phyloP scores from a whole-genome alignment of 257 asterid genomes.

The Primulina tabacum region DNA sequence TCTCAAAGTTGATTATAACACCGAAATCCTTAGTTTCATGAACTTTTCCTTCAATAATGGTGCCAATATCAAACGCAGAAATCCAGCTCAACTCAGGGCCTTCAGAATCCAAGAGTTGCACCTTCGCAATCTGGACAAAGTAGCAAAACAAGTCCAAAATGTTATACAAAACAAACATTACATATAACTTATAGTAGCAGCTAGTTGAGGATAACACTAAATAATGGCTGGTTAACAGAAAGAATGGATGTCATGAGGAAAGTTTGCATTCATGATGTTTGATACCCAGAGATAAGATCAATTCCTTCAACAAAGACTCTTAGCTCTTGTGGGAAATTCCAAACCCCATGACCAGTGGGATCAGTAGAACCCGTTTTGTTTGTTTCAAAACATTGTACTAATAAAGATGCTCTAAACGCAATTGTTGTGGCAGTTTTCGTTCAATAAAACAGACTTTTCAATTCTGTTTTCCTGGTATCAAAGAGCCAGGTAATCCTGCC shows the following conservation, averaged over 20 bases:
- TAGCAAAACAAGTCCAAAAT: slow-evolving; percentile 12
- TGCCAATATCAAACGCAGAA: slow-evolving; percentile 53
- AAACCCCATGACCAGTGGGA: too few relatives aligned
- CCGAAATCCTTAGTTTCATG: slow-evolving; percentile 76
- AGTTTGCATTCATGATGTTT: neutral
- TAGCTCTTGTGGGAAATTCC: too few relatives aligned
- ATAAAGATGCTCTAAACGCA: too few relatives aligned
- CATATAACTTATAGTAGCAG: slow-evolving; percentile 1
- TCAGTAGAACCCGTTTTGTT: too few relatives aligned
- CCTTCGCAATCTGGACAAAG: slow-evolving; percentile 63
- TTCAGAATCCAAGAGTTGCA: slow-evolving; percentile 55
- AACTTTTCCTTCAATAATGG: slow-evolving; percentile 71
- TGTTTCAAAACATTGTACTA: too few relatives aligned
- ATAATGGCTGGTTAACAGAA: neutral
- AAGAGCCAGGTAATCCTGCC: too few relatives aligned
- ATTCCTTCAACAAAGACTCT: neutral
- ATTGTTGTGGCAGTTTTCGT: too few relatives aligned
- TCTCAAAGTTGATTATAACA: slow-evolving; percentile 69
- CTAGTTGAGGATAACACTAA: neutral
- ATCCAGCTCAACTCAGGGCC: slow-evolving; percentile 52
- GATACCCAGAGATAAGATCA: neutral
- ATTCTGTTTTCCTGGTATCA: too few relatives aligned
- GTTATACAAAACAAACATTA: neutral
- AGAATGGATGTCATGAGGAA: neutral
- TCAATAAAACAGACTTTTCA: too few relatives aligned